A percentile compares a stretch with the other conserved stretches of the same genome.
Evolutionary conservation across 164 flowering plant species (phyloP).

Genomic region (Nelumbo lutea): DNA sequence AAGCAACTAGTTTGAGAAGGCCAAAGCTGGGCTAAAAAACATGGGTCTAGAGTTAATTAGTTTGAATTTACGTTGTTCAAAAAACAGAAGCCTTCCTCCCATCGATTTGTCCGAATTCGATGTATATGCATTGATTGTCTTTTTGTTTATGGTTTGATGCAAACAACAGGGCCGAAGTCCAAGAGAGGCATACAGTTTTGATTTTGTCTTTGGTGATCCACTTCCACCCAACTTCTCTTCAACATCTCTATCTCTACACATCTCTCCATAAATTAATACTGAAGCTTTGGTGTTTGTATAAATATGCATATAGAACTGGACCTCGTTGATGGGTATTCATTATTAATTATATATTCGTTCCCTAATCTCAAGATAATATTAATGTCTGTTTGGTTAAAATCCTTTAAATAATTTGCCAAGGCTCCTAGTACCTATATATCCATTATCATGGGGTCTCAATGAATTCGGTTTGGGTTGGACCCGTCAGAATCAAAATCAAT

Average conservation of each 20-base stretch:
- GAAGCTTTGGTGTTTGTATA: no score
- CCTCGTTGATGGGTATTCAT: no score
- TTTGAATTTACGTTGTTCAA: no score
- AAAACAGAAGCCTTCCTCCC: no score
- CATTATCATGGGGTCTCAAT: background rate
- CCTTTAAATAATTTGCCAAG: background rate
- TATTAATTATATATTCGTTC: background rate
- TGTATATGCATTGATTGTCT: background rate
- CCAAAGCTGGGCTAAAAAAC: no score
- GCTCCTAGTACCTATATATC: background rate
- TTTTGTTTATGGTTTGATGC: slow-evolving; percentile 2
- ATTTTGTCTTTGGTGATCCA: background rate
- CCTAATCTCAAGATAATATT: slow-evolving; percentile 13
- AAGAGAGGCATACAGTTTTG: background rate
- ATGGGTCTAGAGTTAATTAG: no score
- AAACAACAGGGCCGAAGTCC: background rate
- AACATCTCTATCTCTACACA: slow-evolving; percentile 5
- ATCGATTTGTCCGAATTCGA: background rate
- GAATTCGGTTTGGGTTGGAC: no score
- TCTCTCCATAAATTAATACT: no score
- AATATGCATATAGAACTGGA: no score
- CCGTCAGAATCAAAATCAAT: no score
- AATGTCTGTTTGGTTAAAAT: slow-evolving; percentile 6
- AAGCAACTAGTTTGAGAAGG: no score
- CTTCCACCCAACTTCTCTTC: no score